phyloP scores from a whole-genome alignment of 2,329 filamentous ascomycete genomes.

The Trichoderma sp. region DNA sequence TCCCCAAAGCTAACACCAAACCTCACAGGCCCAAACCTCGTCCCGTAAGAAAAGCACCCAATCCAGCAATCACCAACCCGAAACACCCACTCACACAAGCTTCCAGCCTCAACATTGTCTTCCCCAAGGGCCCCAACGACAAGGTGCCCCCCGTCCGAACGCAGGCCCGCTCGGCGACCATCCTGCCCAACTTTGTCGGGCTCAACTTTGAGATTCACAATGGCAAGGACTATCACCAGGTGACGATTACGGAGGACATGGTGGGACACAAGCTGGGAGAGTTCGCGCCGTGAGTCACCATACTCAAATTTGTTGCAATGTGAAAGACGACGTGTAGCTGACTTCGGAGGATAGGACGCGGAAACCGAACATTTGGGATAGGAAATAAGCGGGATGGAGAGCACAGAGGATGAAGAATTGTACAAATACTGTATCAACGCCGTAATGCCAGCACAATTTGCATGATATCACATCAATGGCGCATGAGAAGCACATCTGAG shows the following conservation, averaged over 20 bases:
- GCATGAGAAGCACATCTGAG: background rate
- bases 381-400: conserved; percentile 37
- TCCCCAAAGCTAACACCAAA: conserved; percentile 27
- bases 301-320: background rate
- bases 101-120: conserved; percentile 64
- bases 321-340: background rate
- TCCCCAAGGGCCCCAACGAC: conserved; percentile 60
- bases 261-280: conserved; percentile 94
- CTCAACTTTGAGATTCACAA: conserved; percentile 90
- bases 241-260: conserved; percentile 91
- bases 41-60: conserved; percentile 49
- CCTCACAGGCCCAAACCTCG: conserved; percentile 53
- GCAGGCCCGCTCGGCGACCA: conserved; percentile 83
- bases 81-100: conserved; percentile 7
- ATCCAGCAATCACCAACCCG: background rate
- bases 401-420: conserved; percentile 31
- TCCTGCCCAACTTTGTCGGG: conserved; percentile 89
- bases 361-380: conserved; percentile 59
- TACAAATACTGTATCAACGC: conserved; percentile 40
- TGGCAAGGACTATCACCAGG: conserved; percentile 81
- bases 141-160: conserved; percentile 75
- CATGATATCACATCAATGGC: conserved; percentile 5
- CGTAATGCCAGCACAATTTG: conserved; percentile 20
- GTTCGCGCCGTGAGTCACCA: conserved; percentile 74
- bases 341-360: conserved; percentile 50